Evolutionary conservation across 257 asterid species (phyloP), one percentile per base, ranked within the genome.

Genomic region (Salvia splendens): DNA sequence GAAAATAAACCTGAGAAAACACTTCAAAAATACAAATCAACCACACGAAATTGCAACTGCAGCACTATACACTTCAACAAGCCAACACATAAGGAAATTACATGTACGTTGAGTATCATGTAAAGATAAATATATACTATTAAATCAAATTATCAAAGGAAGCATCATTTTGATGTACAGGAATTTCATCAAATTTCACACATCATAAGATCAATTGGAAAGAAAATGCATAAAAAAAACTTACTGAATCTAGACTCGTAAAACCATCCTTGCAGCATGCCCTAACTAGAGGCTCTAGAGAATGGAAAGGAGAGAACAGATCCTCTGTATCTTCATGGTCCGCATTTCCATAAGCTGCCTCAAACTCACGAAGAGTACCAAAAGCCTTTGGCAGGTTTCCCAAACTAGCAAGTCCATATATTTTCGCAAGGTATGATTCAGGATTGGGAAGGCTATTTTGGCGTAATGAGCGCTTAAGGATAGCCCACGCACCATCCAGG

Each of bases 331-430:
- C 80, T 77, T 75, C 87, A 58, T 57, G 67, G 10, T 53, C 65
- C 57, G 95, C 75, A 70, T 75, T 78, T 67, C 80, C 83, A 81
- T 86, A 71, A 64, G 78, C 77, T 41, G 67, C 80, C 82, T 94
- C 99, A 67, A 88, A 74, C 70, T 94, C 97, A 71, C 76, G 91
- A 63, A 94, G 95, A 55, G 95, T 77, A 65, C 83, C 73, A 81
- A 88, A 94, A 61, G 96, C 95, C 74, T 88, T 94, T 36, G 81
- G 91, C 53, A 94, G 75, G 76, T 87, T 85, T 58, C 97, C 99
- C 67, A 85, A 59, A 32, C 83, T 87, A 77, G 96, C 86, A 68
- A 79, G 79, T 24, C 88, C 96, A 57, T 69, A 72, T 65, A 94
- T 87, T 80, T 91, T 94, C 46, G 75, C 96, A 38, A 84, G 77